Evolutionary conservation across 257 asterid species (phyloP), one percentile per base, ranked within the genome.

Genomic region (Solanum virginianum): DNA sequence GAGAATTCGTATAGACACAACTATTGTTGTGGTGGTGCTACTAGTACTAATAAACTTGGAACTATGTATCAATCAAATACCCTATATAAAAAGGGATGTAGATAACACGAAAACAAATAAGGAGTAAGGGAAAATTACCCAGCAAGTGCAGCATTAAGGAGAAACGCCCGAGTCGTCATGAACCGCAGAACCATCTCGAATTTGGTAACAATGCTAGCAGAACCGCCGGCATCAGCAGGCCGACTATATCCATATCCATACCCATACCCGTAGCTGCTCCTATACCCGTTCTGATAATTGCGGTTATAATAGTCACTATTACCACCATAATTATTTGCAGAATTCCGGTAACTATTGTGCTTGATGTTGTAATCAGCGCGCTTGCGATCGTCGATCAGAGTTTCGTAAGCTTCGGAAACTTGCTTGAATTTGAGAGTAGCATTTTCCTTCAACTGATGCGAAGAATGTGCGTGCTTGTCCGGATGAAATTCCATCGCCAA

Each of bases 401-500:
- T 87, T 62, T 93, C 99, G 88, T 95, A 95, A 26, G 99, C 99
- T 88, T 91, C 95, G n/a, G 99, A 92, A 6, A 95, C 85, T 90
- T 88, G 94, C 91, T 92, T 95, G 93, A 95, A 95, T 88, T 91
- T 92, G 4, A 26, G 68, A 45, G 95, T 92, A 86, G 97, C 94
- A 39, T 92, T 86, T 49, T 92, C 93, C 75, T 85, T 86, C 2
- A 86, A 80, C 16, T 84, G 90, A 43, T 91, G 84, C 65, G 99
- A 87, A 2, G 98, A 95, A 29, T 91, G 92, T 12, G 93, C 91
- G 87, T 95, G 98, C 70, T 94, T 95, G 87, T 95, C 99, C 2
- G 99, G 99, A 84, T 95, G 99, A 36, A 92, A 95, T 88, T 95
- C 92, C 94, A 95, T 90, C 26, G 98, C 98, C 81, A 94, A 84